Base-by-base conservation (phyloP, 495 filamentous ascomycete species). In the Halenospora varia region DNA sequence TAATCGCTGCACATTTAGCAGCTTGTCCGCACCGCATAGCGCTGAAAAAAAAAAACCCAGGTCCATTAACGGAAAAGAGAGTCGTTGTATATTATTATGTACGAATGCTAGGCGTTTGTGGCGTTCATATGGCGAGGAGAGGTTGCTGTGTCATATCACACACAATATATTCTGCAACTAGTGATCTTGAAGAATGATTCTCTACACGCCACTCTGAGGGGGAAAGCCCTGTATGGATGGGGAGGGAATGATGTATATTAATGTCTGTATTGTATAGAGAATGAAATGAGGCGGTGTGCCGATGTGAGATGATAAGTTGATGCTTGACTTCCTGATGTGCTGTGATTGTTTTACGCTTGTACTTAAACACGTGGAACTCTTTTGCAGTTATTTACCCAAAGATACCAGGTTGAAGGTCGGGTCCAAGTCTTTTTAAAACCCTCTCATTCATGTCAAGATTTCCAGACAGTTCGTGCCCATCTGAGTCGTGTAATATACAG, bases 121-220 rank as follows among this genome's bases (percentile, higher is more conserved):
- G 58, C 48, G 58, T 61, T 61, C 39, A 45, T 51, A 15, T n/a
- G 25, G 24, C 24, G 24, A 49, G 6, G 8, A 25, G 42, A 48
- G 23, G 46, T 22, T 24, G 19, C 10, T 23, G 3, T 48, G 23
- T 48, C 8, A 48, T 11, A 2, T 22, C 23, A 3, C n/a, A 10
- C n/a, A n/a, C 15, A 10, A 10, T 22, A 19, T 41, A 54, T n/a
- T 24, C n/a, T 25, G 26, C 19, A 3, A 29, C 10, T 6, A 52
- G 26, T 18, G 40, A 51, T 41, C 52, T 35, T 35, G 4, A 35
- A 35, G 13, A 35, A 35, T 35, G n/a, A 6, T n/a, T 24, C 45
- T 29, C 41, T 25, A 19, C 50, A 62, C 60, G 51, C 60, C 60
- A 58, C 60, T 62, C 60, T 62, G 25, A 53, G 40, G 39, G 25